phyloP scores from a whole-genome alignment of 345 rosid genomes.

The Chamaenerion angustifolium region DNA sequence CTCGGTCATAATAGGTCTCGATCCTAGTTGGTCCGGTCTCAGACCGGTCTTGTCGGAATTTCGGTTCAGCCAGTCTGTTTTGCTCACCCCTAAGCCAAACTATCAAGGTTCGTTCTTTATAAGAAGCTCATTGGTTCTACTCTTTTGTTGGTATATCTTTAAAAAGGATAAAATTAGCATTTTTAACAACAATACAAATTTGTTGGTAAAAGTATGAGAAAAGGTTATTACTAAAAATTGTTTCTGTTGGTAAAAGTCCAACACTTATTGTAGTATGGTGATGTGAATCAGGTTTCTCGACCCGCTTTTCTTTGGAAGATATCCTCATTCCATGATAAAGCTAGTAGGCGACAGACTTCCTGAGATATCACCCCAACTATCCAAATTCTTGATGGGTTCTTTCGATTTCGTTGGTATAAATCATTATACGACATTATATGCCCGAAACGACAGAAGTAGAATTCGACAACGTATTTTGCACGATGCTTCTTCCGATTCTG shows the following conservation, averaged over 20 bases:
- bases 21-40: too few species aligned
- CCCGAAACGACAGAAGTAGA: conserved; percentile 48
- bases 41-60: too few species aligned
- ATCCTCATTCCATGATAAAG: conserved; percentile 62
- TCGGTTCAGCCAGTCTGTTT: too few species aligned
- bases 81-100: too few species aligned
- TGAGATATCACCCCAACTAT: conserved; percentile 35
- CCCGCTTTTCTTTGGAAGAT: conserved; percentile 68
- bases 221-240: too few species aligned
- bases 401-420: conserved; percentile 71
- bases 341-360: conserved; percentile 70
- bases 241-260: neutral
- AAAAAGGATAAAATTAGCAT: neutral
- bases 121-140: too few species aligned
- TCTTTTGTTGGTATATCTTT: too few species aligned
- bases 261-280: neutral
- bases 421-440: conserved; percentile 71
- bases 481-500: conserved; percentile 80
- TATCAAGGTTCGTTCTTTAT: too few species aligned
- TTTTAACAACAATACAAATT: neutral
- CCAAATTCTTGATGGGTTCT: conserved; percentile 31
- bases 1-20: too few species aligned
- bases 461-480: conserved; percentile 62
- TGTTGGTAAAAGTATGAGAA: too few species aligned
- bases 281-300: conserved; percentile 57